Evolutionary conservation across 2,329 filamentous ascomycete species (phyloP).

Genomic region (Epicoccum nigrum): DNA sequence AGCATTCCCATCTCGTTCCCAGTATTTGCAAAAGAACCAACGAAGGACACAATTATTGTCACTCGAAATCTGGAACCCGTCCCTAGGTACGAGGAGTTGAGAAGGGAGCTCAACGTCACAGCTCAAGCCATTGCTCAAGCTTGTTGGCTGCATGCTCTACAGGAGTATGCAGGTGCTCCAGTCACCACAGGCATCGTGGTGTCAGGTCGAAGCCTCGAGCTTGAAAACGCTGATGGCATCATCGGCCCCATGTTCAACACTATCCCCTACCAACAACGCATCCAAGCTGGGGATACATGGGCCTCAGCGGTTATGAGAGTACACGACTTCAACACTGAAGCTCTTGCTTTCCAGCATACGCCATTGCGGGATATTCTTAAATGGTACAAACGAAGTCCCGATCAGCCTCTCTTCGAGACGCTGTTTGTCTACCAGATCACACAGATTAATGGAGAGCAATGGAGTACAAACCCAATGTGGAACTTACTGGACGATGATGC

Average conservation of each 20-base stretch:
- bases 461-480: constrained; percentile 59
- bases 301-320: constrained; percentile 65
- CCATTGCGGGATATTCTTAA: constrained; percentile 80
- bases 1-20: constrained; percentile 43
- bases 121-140: constrained; percentile 81
- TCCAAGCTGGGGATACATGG: constrained; percentile 61
- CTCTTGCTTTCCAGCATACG: constrained; percentile 77
- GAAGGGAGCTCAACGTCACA: constrained; percentile 70
- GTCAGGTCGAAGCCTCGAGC: constrained; percentile 76
- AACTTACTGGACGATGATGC: constrained; percentile 48
- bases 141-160: constrained; percentile 71
- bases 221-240: constrained; percentile 68
- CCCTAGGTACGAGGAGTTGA: constrained; percentile 54
- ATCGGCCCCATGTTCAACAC: constrained; percentile 92
- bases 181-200: constrained; percentile 74
- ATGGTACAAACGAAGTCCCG: constrained; percentile 67
- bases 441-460: constrained; percentile 27
- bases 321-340: constrained; percentile 72
- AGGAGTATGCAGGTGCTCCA: constrained; percentile 54
- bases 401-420: constrained; percentile 69
- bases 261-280: constrained; percentile 69
- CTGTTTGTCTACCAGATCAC: constrained; percentile 79
- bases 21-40: constrained; percentile 24
- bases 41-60: constrained; percentile 26
- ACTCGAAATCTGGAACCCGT: constrained; percentile 52